Evolutionary conservation across 2,329 filamentous ascomycete species (phyloP).

Genomic region (Mycosphaerella arachidis): DNA sequence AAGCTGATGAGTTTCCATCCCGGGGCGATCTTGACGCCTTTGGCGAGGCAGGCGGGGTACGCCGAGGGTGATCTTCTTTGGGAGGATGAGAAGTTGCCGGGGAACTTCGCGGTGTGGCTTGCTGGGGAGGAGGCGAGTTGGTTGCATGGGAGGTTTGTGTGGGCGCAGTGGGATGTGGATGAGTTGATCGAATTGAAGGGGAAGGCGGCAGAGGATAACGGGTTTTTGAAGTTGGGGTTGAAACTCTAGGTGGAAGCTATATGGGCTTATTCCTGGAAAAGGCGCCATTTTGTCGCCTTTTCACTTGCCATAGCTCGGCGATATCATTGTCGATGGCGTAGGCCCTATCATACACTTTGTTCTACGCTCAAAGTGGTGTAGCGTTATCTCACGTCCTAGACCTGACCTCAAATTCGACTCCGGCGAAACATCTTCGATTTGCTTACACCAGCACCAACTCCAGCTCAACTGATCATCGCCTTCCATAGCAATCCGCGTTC

Average conservation of each 20-base stretch:
- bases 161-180: constrained; percentile 25
- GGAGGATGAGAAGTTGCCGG: constrained; percentile 24
- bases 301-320: no score
- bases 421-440: no score
- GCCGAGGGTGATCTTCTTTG: constrained; percentile 5
- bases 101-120: constrained; percentile 36
- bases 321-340: no score
- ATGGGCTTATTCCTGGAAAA: not conserved
- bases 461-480: no score
- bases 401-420: no score
- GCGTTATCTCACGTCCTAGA: no score
- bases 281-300: no score
- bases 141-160: constrained; percentile 34
- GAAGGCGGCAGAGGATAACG: constrained; percentile 13
- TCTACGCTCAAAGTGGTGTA: no score
- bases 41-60: constrained; percentile 1
- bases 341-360: no score
- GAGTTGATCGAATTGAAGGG: constrained; percentile 18
- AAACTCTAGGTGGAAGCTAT: constrained; percentile 2
- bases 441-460: no score
- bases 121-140: constrained; percentile 38
- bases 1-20: constrained; percentile 15
- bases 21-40: constrained; percentile 6
- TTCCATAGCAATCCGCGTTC: no score
- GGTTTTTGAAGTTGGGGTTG: constrained; percentile 21